A percentile compares a stretch with the other conserved stretches of the same genome.
These are phyloP conservation scores for Ampelocalamus luodianensis DNA, from an alignment of 176 grass and related monocot species.

Conservation along the genomic window DNA sequence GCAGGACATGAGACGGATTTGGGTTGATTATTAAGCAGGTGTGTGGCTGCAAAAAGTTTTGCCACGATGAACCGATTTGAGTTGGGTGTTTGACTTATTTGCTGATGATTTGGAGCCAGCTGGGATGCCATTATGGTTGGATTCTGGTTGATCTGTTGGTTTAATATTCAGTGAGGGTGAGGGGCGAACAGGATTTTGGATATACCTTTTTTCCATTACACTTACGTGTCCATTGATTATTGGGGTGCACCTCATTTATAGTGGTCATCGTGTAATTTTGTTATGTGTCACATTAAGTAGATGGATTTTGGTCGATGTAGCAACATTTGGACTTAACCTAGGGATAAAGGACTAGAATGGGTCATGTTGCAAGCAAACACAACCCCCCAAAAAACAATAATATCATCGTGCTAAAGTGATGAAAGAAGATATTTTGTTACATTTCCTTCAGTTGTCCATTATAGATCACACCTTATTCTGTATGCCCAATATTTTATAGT, in stretches of 20 bases:
- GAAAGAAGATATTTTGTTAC: neutral
- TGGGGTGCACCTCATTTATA: too few species aligned
- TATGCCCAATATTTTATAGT: neutral
- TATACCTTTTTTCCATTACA: neutral
- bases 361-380: neutral
- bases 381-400: neutral
- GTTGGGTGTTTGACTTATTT: neutral
- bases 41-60: too few species aligned
- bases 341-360: neutral
- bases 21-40: too few species aligned
- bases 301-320: neutral
- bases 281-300: neutral
- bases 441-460: neutral
- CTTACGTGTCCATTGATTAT: neutral
- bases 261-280: neutral
- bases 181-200: neutral
- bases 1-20: too few species aligned
- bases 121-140: neutral
- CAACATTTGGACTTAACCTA: neutral
- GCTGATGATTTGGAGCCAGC: neutral
- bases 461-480: neutral
- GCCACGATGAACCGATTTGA: too few species aligned
- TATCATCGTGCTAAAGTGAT: neutral
- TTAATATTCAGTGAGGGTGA: neutral
- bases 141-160: neutral